Evolutionary conservation across 2,329 filamentous ascomycete genomes (phyloP).

Genomic region (Xenosphaeropsis pyriputrescens): DNA sequence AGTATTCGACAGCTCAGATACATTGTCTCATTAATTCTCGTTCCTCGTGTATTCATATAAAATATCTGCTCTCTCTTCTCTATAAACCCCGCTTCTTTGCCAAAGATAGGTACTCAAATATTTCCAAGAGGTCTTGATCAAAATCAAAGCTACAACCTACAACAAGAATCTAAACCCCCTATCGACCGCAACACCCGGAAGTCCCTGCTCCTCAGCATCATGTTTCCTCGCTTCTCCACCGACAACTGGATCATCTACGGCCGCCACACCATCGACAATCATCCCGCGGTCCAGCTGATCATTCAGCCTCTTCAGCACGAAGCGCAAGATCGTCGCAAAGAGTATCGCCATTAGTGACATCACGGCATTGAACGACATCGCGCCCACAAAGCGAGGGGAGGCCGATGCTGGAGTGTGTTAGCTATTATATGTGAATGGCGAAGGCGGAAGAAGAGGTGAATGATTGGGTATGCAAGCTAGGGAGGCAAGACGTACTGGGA

Average conservation of each 20-base stretch:
- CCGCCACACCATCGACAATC: conserved; percentile 12
- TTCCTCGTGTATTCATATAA: too few species aligned
- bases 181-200: background rate
- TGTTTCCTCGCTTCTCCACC: background rate
- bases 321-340: conserved; percentile 42
- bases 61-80: too few species aligned
- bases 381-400: conserved; percentile 20
- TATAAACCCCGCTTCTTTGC: too few species aligned
- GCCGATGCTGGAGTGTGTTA: background rate
- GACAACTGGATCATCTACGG: background rate
- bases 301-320: conserved; percentile 48
- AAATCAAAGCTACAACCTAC: too few species aligned
- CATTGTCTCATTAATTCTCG: too few species aligned
- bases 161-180: background rate
- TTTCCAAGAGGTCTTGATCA: too few species aligned
- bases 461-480: background rate
- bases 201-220: background rate
- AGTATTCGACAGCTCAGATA: too few species aligned
- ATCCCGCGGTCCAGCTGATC: conserved; percentile 39
- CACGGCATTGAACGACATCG: conserved; percentile 51
- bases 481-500: conserved; percentile 1
- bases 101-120: too few species aligned
- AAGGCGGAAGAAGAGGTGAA: too few species aligned
- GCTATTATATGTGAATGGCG: too few species aligned
- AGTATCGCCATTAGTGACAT: conserved; percentile 47